A percentile compares a stretch with the other conserved stretches of the same genome.
phyloP scores from a whole-genome alignment of 23 red algal genomes.

The Gracilaria caudata region DNA sequence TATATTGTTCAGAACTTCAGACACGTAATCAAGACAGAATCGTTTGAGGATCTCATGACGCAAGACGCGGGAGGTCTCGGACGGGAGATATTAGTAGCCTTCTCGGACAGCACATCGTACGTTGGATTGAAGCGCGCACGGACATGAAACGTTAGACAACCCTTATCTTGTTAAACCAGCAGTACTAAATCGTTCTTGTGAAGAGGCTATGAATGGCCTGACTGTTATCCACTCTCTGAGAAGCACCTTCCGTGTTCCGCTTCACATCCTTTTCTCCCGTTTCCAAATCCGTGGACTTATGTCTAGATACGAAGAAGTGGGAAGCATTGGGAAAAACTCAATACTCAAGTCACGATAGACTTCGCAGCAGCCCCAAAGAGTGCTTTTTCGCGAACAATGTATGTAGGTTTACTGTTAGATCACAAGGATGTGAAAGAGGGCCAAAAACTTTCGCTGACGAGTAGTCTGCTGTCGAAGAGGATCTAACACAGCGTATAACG shows the following conservation, averaged over 20 bases:
- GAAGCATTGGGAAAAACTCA: not conserved
- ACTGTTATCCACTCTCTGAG: not conserved
- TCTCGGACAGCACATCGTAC: conserved; percentile 70
- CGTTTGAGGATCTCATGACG: conserved; percentile 75
- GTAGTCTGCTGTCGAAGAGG: not conserved
- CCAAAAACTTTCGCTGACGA: no score
- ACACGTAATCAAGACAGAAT: conserved; percentile 80
- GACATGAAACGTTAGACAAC: conserved; percentile 20
- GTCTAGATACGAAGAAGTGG: not conserved
- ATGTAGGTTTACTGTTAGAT: not conserved
- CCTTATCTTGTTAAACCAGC: conserved; percentile 22
- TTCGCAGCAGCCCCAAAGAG: no score
- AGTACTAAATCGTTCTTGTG: not conserved
- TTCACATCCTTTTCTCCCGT: no score
- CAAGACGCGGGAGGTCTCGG: conserved; percentile 83
- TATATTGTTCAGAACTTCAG: conserved; percentile 91
- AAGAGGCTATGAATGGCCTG: not conserved
- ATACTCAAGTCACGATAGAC: no score
- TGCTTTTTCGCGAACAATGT: no score
- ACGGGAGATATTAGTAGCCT: conserved; percentile 77
- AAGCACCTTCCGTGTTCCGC: not conserved
- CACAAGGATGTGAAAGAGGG: not conserved
- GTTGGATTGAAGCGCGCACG: conserved; percentile 41
- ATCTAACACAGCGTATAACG: not conserved
- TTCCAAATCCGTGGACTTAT: not conserved